Evolutionary conservation across 371 early-diverging fungal species (phyloP).

Genomic region (Mucor racemosus): DNA sequence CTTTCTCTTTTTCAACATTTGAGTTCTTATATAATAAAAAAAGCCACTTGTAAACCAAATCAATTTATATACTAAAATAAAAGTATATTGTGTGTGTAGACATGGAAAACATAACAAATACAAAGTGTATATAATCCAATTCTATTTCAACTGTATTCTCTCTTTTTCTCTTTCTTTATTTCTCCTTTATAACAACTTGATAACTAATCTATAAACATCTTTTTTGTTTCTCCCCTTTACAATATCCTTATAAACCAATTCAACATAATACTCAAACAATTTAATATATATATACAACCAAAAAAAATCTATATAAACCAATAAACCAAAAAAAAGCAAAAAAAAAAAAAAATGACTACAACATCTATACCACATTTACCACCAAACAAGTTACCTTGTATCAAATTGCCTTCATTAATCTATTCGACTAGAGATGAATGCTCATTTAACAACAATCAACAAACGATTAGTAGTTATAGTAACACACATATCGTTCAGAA

Average conservation of each 20-base stretch:
- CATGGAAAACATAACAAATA: background rate
- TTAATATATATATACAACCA: too few species aligned
- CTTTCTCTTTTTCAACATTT: background rate
- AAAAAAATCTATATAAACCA: background rate
- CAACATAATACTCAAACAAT: too few species aligned
- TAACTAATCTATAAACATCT: background rate
- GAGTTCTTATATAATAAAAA: slow-evolving; percentile 1
- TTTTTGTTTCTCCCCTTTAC: background rate
- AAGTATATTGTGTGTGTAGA: background rate
- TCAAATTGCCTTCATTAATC: slow-evolving; percentile 8
- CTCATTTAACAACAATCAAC: background rate
- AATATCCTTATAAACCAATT: background rate
- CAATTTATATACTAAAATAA: slow-evolving; percentile 3
- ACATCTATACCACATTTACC: background rate
- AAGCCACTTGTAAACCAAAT: slow-evolving; percentile 9
- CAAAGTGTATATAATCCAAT: background rate
- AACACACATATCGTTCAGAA: background rate
- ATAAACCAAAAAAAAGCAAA: slow-evolving; percentile 3
- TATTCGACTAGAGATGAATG: slow-evolving; percentile 9
- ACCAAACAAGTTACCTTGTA: slow-evolving; percentile 8
- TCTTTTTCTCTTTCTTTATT: background rate
- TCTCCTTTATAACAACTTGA: background rate
- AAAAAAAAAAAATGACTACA: background rate
- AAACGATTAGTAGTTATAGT: background rate
- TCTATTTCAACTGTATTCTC: background rate